Evolutionary conservation across 345 rosid species (phyloP), one percentile per base, ranked within the genome.

Genomic region (Punica granatum): DNA sequence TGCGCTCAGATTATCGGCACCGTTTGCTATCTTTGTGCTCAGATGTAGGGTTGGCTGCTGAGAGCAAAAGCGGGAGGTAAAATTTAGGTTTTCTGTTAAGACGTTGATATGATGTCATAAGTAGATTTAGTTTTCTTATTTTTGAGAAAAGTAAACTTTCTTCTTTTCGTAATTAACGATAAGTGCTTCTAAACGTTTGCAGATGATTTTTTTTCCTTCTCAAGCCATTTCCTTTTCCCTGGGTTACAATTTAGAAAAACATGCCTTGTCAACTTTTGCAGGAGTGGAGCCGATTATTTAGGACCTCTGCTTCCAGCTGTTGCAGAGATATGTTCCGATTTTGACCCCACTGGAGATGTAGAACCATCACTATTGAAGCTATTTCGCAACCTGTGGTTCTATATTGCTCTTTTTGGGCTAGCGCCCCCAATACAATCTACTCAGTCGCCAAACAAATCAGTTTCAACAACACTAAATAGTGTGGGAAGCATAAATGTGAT

Each of bases 301-400:
- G 99, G 99, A 28, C 98, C 98, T 66, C 80, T 94, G 63, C 96
- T 94, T 76, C 96, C 97, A 76, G 96, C 99, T 73, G 96, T 94
- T 72, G 97, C 98, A 65, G 97, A 89, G 83, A 85, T 94, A 75
- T 91, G 99, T 74, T 88, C 98, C 61, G 97, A 94, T 80, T 91
- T 94, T 81, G 90, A 94, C 75, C 97, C 98, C 65, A 82, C 88
- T 43, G 73, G 82, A 70, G 80, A 88, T 70, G 88, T 89, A 73
- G 99, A 89, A 77, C 99, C 99, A 35, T 88, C 97, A 65, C 87
- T 94, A 56, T 77, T 94, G 83, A 94, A 94, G 85, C 79, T 91
- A 69, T 94, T 94, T 73, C 98, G 98, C 78, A 94, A 94, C 77
- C 79, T 94, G 74, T 94, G 99, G 98, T 94, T 94, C 81, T 94